Evolutionary conservation across 495 filamentous ascomycete species (phyloP).

Genomic region (Talaromyces adpressus): DNA sequence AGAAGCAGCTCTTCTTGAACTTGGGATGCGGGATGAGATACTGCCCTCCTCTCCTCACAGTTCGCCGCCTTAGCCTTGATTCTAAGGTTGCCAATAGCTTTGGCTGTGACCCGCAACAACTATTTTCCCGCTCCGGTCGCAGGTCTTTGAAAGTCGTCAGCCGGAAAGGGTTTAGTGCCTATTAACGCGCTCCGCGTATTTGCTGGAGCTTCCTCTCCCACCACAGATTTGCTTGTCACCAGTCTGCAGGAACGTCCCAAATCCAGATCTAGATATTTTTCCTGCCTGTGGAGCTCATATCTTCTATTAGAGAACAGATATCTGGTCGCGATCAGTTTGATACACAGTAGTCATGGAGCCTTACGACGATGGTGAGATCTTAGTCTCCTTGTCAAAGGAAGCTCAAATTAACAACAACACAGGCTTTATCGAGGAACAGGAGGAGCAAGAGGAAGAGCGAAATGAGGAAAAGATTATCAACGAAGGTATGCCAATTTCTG

Average conservation of each 20-base stretch:
- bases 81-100: not conserved
- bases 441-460: slow-evolving; percentile 64
- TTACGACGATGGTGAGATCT: slow-evolving; percentile 27
- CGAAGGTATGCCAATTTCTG: slow-evolving; percentile 54
- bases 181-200: slow-evolving; percentile 12
- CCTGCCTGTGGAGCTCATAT: not conserved
- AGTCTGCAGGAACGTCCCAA: not conserved
- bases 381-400: slow-evolving; percentile 14
- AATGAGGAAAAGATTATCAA: slow-evolving; percentile 84
- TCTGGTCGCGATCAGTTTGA: not conserved
- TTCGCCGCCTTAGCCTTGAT: not conserved
- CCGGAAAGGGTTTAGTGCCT: slow-evolving; percentile 8
- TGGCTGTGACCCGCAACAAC: not conserved
- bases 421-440: slow-evolving; percentile 38
- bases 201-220: slow-evolving; percentile 15
- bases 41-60: not conserved
- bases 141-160: not conserved
- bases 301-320: not conserved
- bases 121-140: not conserved
- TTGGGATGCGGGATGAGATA: not conserved
- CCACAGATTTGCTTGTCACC: slow-evolving; percentile 3
- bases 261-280: not conserved
- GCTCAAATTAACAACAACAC: not conserved
- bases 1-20: not conserved
- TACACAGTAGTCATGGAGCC: slow-evolving; percentile 24